These are phyloP conservation scores for Heterococcus sp. DNA, from an alignment of 108 stramenopile species.

Conservation along the genomic window DNA sequence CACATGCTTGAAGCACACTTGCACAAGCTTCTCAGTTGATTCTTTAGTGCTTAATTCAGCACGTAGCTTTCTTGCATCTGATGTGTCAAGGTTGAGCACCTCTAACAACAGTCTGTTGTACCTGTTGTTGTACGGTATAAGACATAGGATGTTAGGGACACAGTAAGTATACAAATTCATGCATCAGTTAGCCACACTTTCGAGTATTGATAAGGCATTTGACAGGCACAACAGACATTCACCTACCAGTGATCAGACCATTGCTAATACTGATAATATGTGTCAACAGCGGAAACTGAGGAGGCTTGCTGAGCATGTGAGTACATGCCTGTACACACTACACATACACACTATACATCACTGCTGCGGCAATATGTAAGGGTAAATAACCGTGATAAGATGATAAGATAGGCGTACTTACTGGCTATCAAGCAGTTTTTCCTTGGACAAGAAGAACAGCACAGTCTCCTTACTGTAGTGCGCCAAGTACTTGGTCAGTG, in stretches of 20 bases:
- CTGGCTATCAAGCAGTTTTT: conserved; percentile 3
- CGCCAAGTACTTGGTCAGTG: conserved; percentile 44
- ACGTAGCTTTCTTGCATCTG: not conserved
- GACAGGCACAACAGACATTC: not conserved
- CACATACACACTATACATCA: not conserved
- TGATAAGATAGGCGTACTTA: not conserved
- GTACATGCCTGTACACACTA: not conserved
- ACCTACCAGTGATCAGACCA: too few species aligned
- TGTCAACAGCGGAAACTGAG: too few species aligned
- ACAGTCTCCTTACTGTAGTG: conserved; percentile 26
- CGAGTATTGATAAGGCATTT: not conserved
- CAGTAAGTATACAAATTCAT: not conserved
- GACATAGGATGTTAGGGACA: not conserved
- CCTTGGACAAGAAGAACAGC: conserved; percentile 38
- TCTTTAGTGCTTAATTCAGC: not conserved
- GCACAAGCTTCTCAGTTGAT: not conserved
- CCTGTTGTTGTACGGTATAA: not conserved
- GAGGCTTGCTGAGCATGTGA: too few species aligned
- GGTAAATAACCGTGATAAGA: too few species aligned
- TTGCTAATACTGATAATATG: too few species aligned
- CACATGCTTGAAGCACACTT: not conserved
- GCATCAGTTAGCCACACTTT: not conserved
- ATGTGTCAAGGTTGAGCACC: not conserved
- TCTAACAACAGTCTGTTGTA: not conserved
- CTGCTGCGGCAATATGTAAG: too few species aligned